Evolutionary conservation across 2,329 filamentous ascomycete species (phyloP), one percentile per base, ranked within the genome.

Genomic region (Anthostomella pinea): DNA sequence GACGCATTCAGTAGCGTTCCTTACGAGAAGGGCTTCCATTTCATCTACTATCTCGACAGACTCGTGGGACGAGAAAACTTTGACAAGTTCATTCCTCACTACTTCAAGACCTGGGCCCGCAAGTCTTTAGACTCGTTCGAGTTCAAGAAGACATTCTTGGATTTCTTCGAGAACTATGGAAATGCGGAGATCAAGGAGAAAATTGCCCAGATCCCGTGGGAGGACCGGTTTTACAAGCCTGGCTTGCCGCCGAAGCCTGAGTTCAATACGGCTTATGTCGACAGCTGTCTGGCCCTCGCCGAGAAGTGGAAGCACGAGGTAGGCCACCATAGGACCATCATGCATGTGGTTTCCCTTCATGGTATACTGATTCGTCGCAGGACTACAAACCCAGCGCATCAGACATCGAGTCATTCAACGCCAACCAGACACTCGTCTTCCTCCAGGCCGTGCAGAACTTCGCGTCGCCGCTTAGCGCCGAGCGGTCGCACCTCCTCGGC

Each of bases 1-100:
- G 93, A 98, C 62, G 87, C 91, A 1, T 98, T 97, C 68, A 94
- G 86, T 50, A 85, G 80, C 17, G 73, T 97, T 21, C 89, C 93
- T 0, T 98, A 98, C 56, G 91, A 97, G 60, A 97, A 98, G 66
- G 91, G 91, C 3, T 97, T 95, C 65, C 86, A 87, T 57, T 94
- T 97, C 63, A 73, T 98, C 29, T 96, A 89, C 63, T 83, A 90
- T 54, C 80, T 98, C 10, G 93, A 98, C 56, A 84, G 83, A 30
- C 70, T 95, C 2, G 75, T 97, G 4, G 87, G 88, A 22, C 84
- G 86, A 43, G 74, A 83, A n/a, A 85, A 85, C 59, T 98, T 93
- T 68, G 87, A 97, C 71, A 85, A 81, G 52, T 98, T 97, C 65
- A 96, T 97, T 56, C 89, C 90, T 11, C 82, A 95, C 63, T 96